Percentiles rank a stretch among this genome's conserved stretches.
phyloP scores from a whole-genome alignment of 1,139 yeast genomes.

The Pneumocystis carinii region DNA sequence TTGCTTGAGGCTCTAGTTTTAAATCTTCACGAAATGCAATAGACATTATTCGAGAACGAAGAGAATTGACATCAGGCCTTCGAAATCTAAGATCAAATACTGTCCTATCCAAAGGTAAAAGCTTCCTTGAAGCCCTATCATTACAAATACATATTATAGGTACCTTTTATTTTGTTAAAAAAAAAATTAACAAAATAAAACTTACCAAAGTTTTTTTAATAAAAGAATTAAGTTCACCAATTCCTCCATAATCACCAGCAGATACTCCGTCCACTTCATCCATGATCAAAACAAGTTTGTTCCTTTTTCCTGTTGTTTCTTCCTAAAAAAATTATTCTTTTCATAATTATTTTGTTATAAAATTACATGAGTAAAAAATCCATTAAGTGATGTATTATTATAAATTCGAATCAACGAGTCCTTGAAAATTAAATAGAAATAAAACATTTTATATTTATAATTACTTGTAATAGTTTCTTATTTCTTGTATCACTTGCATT shows the following conservation, averaged over 20 bases:
- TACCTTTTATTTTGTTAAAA: conserved; percentile 21
- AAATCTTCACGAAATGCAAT: conserved; percentile 77
- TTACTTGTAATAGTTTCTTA: conserved; percentile 31
- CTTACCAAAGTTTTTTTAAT: conserved; percentile 57
- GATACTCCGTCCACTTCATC: conserved; percentile 99
- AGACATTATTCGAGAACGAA: conserved; percentile 73
- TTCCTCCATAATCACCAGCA: conserved; percentile 97
- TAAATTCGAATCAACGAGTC: conserved; percentile 54
- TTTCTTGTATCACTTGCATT: conserved; percentile 93
- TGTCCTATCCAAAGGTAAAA: conserved; percentile 89
- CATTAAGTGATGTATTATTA: conserved; percentile 69
- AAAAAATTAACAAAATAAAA: neutral
- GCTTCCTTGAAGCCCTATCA: conserved; percentile 80
- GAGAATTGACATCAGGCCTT: conserved; percentile 72
- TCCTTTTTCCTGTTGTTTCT: neutral
- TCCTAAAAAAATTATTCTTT: conserved; percentile 24
- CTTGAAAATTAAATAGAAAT: conserved; percentile 30
- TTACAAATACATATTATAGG: conserved; percentile 91
- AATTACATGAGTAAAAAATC: conserved; percentile 37
- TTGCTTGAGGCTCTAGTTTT: conserved; percentile 61
- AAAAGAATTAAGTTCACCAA: conserved; percentile 80
- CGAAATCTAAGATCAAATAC: conserved; percentile 71
- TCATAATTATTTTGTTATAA: conserved; percentile 20
- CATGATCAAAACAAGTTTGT: conserved; percentile 70
- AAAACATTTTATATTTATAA: neutral